Conservation (phyloP, 2,329 filamentous ascomycete genomes). For the Pseudogymnoascus sp. region DNA sequence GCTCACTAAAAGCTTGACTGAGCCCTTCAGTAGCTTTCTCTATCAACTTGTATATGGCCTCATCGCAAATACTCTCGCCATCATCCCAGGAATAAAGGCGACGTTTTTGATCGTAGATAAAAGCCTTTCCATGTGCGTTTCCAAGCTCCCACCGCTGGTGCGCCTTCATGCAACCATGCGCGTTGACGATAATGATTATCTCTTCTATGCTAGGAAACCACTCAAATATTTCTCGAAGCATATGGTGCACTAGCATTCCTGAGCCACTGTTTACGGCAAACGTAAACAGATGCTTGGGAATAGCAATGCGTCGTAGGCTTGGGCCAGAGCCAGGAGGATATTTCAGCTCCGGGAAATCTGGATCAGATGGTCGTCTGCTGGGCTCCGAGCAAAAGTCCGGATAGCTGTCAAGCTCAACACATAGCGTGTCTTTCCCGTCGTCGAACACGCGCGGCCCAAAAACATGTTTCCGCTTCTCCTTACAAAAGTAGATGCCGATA, state of each 20-base stretch:
- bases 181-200: background rate
- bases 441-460: background rate
- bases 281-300: background rate
- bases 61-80: background rate
- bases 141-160: background rate
- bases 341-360: background rate
- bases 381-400: background rate
- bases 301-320: background rate
- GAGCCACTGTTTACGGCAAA: no score
- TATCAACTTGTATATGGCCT: background rate
- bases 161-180: background rate
- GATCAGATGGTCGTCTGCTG: background rate
- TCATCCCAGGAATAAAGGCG: background rate
- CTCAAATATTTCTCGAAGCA: background rate
- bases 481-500: background rate
- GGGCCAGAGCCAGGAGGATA: background rate
- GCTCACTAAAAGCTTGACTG: background rate
- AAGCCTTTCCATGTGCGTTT: background rate
- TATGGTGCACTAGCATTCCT: no score
- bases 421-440: background rate
- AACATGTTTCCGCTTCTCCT: background rate
- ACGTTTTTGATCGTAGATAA: background rate
- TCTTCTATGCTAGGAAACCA: background rate
- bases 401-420: background rate
- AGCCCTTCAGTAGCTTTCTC: background rate